Conservation (phyloP, 1,139 yeast species). For the Geotrichum fermentans region DNA sequence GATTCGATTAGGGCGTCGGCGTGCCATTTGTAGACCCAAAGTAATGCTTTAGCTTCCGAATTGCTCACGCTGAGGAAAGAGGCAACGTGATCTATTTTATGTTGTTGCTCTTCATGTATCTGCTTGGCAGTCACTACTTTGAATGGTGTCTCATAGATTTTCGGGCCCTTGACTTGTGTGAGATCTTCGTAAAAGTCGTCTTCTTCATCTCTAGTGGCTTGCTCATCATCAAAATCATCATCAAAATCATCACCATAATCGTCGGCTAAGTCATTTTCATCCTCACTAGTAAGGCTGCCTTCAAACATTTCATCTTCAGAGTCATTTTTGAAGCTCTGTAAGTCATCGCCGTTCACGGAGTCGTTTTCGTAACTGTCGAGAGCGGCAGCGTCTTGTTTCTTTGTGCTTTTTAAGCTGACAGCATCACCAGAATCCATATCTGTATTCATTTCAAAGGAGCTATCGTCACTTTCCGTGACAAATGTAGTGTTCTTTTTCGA, state of each 20-base stretch:
- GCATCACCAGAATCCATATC: constrained; percentile 8
- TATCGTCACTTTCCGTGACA: constrained; percentile 9
- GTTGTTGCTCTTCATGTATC: constrained; percentile 30
- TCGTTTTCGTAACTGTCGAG: not conserved
- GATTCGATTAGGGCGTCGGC: constrained; percentile 64
- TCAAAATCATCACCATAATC: constrained; percentile 6
- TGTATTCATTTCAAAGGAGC: constrained; percentile 9
- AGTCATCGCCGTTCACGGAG: constrained; percentile 4
- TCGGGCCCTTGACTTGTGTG: constrained; percentile 9
- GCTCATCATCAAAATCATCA: constrained; percentile 16
- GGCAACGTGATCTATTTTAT: constrained; percentile 33
- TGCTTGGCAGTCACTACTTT: constrained; percentile 32
- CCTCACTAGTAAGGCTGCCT: not conserved
- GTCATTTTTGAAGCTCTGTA: constrained; percentile 4
- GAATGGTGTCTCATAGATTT: constrained; percentile 31
- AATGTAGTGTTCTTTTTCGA: not conserved
- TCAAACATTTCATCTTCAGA: constrained; percentile 1
- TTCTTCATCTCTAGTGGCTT: constrained; percentile 11
- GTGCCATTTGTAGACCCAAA: constrained; percentile 68
- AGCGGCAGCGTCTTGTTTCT: not conserved
- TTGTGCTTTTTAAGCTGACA: not conserved
- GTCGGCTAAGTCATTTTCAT: constrained; percentile 8
- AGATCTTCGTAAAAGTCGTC: constrained; percentile 18
- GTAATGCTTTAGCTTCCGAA: constrained; percentile 48
- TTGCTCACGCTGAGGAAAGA: constrained; percentile 39